Percentiles rank a stretch among this genome's conserved stretches.
Evolutionary conservation across 805 yeast genomes (phyloP).

Genomic region (Candida easanensis): DNA sequence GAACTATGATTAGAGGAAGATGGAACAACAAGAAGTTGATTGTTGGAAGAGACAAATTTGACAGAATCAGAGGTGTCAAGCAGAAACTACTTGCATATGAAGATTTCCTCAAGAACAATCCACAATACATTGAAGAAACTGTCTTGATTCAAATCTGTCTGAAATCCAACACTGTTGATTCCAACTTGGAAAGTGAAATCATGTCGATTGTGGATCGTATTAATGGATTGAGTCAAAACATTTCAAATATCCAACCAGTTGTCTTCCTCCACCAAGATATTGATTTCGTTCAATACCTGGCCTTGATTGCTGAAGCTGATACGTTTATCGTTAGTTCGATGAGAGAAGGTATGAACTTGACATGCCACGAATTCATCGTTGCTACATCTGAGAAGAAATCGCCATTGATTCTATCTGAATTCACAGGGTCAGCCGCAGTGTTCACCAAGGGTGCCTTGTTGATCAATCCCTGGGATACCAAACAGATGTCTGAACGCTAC

Average conservation of each 20-base stretch:
- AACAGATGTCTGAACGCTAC: slow-evolving; percentile 61
- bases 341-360: slow-evolving; percentile 95
- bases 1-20: slow-evolving; percentile 65
- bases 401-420: slow-evolving; percentile 85
- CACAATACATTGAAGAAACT: slow-evolving; percentile 62
- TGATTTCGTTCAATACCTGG: slow-evolving; percentile 85
- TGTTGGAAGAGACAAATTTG: slow-evolving; percentile 86
- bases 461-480: slow-evolving; percentile 89
- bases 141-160: slow-evolving; percentile 82
- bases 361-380: slow-evolving; percentile 90
- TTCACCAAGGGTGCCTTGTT: slow-evolving; percentile 67
- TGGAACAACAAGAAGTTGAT: slow-evolving; percentile 73
- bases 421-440: slow-evolving; percentile 89
- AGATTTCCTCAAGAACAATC: slow-evolving; percentile 65
- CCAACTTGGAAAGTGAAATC: slow-evolving; percentile 69
- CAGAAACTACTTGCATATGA: slow-evolving; percentile 89
- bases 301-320: slow-evolving; percentile 82
- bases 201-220: slow-evolving; percentile 80
- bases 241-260: slow-evolving; percentile 77
- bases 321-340: slow-evolving; percentile 83
- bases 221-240: slow-evolving; percentile 69
- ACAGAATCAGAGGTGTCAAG: slow-evolving; percentile 81
- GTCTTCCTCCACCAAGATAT: slow-evolving; percentile 86
- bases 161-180: slow-evolving; percentile 46
- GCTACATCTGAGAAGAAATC: slow-evolving; percentile 71